Base-by-base conservation (phyloP, 331 rosid genomes). In the Stylosanthes scabra region DNA sequence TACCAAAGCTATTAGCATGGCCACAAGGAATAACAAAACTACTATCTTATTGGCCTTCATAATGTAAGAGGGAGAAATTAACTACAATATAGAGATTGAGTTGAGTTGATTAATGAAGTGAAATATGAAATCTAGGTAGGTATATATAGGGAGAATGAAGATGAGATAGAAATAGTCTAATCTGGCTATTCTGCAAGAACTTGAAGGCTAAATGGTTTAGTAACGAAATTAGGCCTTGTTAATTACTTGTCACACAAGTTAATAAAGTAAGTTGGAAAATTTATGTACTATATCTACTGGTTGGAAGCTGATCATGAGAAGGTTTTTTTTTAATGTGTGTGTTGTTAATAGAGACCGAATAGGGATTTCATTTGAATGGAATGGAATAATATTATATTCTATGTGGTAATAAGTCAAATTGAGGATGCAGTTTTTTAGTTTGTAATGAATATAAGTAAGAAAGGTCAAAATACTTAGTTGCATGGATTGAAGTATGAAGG, bases 171-270 rank as follows among this genome's bases (percentile, higher is more conserved):
- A 63, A 63, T 47, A 78, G 86, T 84, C 87, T 29, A 77, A 79
- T 76, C 73, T 88, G 57, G 69, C 62, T 68, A 6, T 6, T 3
- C 39, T 4, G 39, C 39, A 34, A 3, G 39, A 34, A 34, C 39
- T 34, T 34, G 6, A 34, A 4, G 4, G 83, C 76, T 78, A 54
- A 13, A 59, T 46, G 63, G 46, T 55, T 34, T 64, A 72, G 66
- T 76, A 81, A 78, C 81, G 34, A 80, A 86, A 81, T 83, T 86
- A 71, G 90, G 85, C 65, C 58, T 76, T 20, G 7, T 8, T 42
- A 52, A 34, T 34, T 34, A 34, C 39, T 34, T 34, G 39, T 3
- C 1, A 34, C 14, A 58, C 70, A 75, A 74, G 76, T 16, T 34
- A 34, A 71, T 46, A 7, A 29, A 60, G 44, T 37, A 25, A 47